Conservation (phyloP, 495 filamentous ascomycete species). For the Polyplosphaeria fusca region DNA sequence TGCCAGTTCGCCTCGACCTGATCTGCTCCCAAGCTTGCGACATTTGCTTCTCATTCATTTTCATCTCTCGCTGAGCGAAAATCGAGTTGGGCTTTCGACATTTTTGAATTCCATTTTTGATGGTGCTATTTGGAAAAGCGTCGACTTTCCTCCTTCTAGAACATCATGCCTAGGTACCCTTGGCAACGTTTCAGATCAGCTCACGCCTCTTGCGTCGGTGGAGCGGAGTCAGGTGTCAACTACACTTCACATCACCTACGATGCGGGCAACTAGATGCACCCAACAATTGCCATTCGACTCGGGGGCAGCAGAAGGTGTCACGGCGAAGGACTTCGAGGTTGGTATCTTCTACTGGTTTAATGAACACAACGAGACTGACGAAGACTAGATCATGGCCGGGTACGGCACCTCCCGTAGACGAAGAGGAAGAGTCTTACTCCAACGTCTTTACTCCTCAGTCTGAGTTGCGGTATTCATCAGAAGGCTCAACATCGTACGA, state of each 20-base stretch:
- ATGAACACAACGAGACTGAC: neutral
- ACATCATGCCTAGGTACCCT: constrained; percentile 9
- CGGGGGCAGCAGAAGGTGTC: no score
- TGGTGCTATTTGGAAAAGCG: no score
- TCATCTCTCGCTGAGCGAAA: no score
- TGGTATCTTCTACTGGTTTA: neutral
- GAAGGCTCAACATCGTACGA: neutral
- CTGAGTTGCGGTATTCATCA: neutral
- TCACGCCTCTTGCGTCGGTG: constrained; percentile 6
- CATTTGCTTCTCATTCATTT: no score
- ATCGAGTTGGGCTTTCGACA: no score
- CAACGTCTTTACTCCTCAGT: neutral
- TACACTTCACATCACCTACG: constrained; percentile 19
- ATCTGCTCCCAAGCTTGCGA: no score
- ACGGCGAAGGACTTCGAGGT: constrained; percentile 8
- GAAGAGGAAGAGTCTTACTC: neutral
- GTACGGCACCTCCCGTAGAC: neutral
- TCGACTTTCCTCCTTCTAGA: neutral
- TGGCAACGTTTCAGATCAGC: constrained; percentile 19
- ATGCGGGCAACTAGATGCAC: constrained; percentile 1
- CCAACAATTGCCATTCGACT: no score
- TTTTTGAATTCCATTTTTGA: no score
- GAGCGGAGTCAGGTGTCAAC: constrained; percentile 4
- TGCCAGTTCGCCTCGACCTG: constrained; percentile 19
- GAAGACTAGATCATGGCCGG: constrained; percentile 12